Conservation (phyloP, 495 filamentous ascomycete species). For the Stereocaulon alpinum region DNA sequence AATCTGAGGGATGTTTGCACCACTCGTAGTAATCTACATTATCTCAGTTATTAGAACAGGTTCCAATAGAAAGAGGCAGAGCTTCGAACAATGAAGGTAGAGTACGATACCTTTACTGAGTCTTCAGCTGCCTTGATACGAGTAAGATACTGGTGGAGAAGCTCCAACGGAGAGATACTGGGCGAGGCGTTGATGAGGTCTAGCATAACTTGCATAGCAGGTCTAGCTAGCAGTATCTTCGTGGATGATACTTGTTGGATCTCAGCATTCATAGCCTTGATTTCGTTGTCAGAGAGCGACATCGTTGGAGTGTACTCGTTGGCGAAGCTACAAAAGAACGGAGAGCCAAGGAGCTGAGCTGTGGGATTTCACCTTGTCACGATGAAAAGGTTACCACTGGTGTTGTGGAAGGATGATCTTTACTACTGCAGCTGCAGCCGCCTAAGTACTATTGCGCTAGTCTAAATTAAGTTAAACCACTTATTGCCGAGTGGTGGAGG, state of each 20-base stretch:
- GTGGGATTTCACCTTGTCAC: too few species aligned
- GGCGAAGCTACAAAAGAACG: neutral
- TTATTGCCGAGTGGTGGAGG: too few species aligned
- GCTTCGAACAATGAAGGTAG: neutral
- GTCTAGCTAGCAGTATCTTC: neutral
- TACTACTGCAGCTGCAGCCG: too few species aligned
- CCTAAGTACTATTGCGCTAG: too few species aligned
- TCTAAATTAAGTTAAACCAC: too few species aligned
- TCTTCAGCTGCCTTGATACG: neutral
- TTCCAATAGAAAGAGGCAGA: neutral
- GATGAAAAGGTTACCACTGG: neutral
- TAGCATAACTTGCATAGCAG: neutral
- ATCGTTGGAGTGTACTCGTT: neutral
- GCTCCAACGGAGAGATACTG: neutral
- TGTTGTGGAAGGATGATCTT: too few species aligned
- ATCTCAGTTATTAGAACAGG: neutral
- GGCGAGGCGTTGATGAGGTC: neutral
- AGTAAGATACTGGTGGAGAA: neutral
- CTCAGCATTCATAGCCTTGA: neutral
- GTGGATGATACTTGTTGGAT: neutral
- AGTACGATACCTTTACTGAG: neutral
- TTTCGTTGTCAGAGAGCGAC: neutral
- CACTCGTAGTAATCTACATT: neutral
- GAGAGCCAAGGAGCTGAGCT: too few species aligned
- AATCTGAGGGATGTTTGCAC: neutral